A percentile compares a stretch with the other conserved stretches of the same genome.
Conservation (phyloP, 345 rosid species). For the Citrus inodora region DNA sequence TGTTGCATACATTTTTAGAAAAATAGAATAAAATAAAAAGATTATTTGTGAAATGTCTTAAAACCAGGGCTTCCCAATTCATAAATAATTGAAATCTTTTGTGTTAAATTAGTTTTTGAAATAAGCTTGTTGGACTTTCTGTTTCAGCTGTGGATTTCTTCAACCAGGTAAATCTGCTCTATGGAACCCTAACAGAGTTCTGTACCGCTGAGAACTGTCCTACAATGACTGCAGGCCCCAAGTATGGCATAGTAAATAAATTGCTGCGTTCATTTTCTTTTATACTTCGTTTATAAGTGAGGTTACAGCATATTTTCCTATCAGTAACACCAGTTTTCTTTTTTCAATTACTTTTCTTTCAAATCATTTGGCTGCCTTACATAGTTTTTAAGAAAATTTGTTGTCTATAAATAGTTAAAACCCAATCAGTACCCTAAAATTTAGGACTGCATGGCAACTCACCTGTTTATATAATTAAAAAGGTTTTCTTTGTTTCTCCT, state of each 20-base stretch:
- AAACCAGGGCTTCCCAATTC: neutral
- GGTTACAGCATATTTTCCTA: neutral
- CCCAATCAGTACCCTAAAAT: neutral
- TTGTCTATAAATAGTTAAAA: neutral
- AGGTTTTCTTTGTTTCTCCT: neutral
- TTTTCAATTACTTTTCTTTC: neutral
- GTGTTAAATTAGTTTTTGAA: conserved; percentile 14
- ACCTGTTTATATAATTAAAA: neutral
- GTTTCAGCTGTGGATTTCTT: conserved; percentile 98
- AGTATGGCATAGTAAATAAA: conserved; percentile 49
- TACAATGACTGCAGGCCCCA: conserved; percentile 99
- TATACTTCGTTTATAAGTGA: neutral
- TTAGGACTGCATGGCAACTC: neutral
- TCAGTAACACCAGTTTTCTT: neutral
- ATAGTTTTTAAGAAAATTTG: neutral
- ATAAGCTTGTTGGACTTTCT: conserved; percentile 18
- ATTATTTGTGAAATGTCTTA: neutral
- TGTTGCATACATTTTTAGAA: neutral
- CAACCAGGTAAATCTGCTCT: conserved; percentile 99
- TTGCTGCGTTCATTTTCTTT: neutral
- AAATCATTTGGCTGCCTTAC: conserved; percentile 9
- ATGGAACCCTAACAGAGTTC: conserved; percentile 97
- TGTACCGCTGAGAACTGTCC: conserved; percentile 95
- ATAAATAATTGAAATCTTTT: neutral
- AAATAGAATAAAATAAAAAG: neutral